These are phyloP conservation scores for Leccinellum albellum DNA, from an alignment of 768 basidiomycete species.

Conservation along the genomic window DNA sequence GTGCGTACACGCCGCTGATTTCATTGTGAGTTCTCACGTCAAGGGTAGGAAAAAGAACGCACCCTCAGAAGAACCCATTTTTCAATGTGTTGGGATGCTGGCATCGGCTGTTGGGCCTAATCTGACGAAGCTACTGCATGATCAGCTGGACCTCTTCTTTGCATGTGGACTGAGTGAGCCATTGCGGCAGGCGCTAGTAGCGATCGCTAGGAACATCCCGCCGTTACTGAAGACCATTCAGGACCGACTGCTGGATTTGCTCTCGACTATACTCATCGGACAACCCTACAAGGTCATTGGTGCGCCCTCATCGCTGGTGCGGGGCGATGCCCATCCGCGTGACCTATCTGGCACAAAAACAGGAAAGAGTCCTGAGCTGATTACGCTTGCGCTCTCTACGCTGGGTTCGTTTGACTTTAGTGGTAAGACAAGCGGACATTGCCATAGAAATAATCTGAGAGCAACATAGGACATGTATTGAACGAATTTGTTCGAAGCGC, in stretches of 20 bases:
- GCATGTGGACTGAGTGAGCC: constrained; percentile 90
- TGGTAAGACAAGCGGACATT: constrained; percentile 43
- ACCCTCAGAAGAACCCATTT: constrained; percentile 90
- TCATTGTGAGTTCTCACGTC: constrained; percentile 1
- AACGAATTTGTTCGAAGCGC: constrained; percentile 94
- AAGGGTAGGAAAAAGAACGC: constrained; percentile 74
- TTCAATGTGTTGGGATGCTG: constrained; percentile 96
- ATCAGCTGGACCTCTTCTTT: constrained; percentile 96
- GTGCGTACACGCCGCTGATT: constrained; percentile 38
- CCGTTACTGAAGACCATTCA: constrained; percentile 91
- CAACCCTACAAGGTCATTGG: constrained; percentile 87
- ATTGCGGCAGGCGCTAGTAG: constrained; percentile 76
- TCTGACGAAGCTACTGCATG: constrained; percentile 91
- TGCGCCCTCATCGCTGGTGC: constrained; percentile 62
- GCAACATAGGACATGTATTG: constrained; percentile 70
- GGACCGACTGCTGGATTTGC: constrained; percentile 85
- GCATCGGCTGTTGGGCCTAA: constrained; percentile 94
- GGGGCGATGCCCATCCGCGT: constrained; percentile 49
- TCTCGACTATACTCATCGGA: constrained; percentile 78
- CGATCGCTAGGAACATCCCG: constrained; percentile 83
- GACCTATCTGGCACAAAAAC: constrained; percentile 50
- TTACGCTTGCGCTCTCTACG: constrained; percentile 81
- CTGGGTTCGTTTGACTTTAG: constrained; percentile 93
- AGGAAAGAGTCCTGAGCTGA: constrained; percentile 62
- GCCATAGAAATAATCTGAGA: constrained; percentile 9